These are phyloP conservation scores for Oryza coarctata DNA, from an alignment of 176 grass and related monocot genomes.

Conservation along the genomic window DNA sequence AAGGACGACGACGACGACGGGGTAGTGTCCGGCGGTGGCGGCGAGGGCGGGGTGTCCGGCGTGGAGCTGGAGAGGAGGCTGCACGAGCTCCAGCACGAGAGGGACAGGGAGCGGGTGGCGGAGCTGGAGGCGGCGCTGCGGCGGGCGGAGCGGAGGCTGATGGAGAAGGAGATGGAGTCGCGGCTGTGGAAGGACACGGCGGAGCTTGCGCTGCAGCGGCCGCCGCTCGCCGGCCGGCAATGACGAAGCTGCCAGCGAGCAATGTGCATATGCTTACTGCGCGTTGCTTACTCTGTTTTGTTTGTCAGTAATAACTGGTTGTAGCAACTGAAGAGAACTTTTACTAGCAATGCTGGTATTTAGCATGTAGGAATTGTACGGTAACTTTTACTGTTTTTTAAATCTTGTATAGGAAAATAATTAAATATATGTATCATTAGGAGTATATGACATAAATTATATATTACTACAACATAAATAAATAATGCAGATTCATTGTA, in stretches of 20 bases:
- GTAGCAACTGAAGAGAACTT: too few relatives aligned
- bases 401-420: too few relatives aligned
- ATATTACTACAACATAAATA: too few relatives aligned
- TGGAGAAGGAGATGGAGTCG: constrained; percentile 61
- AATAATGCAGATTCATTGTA: too few relatives aligned
- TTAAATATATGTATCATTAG: too few relatives aligned
- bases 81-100: constrained; percentile 45
- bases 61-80: constrained; percentile 60
- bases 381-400: too few relatives aligned
- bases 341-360: too few relatives aligned
- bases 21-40: constrained; percentile 2
- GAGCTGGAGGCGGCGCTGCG: constrained; percentile 52
- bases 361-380: too few relatives aligned
- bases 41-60: constrained; percentile 27
- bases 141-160: constrained; percentile 28
- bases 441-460: too few relatives aligned
- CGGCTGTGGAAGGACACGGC: constrained; percentile 58
- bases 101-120: constrained; percentile 44
- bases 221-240: neutral
- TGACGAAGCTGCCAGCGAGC: neutral
- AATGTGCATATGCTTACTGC: neutral
- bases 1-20: neutral
- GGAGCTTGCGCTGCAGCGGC: constrained; percentile 35
- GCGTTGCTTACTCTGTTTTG: neutral
- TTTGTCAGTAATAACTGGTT: neutral